Conservation (phyloP, 495 filamentous ascomycete genomes). For the Elaphomyces granulatus region DNA sequence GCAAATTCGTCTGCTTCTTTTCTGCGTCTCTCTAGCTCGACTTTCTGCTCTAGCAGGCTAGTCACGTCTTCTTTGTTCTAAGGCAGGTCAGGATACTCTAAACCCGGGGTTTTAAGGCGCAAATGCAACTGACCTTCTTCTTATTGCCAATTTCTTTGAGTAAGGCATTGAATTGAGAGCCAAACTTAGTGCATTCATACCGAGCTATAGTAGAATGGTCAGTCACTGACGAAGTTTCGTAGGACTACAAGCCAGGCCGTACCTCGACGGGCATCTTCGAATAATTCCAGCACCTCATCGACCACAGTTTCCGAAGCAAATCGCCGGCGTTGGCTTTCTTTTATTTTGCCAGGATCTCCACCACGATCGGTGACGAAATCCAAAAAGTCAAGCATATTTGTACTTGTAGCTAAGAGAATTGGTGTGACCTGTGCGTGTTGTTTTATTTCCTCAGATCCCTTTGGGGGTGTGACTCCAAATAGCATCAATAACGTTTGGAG, state of each 20-base stretch:
- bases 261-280: slow-evolving; percentile 75
- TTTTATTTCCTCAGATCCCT: not conserved
- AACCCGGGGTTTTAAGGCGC: not conserved
- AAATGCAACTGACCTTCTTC: slow-evolving; percentile 58
- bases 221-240: too few relatives aligned
- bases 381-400: slow-evolving; percentile 63
- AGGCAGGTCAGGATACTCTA: slow-evolving; percentile 1
- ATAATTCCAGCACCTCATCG: slow-evolving; percentile 79
- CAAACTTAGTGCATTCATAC: slow-evolving; percentile 67
- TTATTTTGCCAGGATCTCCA: slow-evolving; percentile 77
- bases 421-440: not conserved
- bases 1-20: slow-evolving; percentile 61
- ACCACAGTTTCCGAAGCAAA: slow-evolving; percentile 67
- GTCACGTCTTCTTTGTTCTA: slow-evolving; percentile 75
- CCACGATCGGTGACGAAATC: slow-evolving; percentile 78
- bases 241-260: too few relatives aligned
- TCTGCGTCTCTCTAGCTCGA: slow-evolving; percentile 61
- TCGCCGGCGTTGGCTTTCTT: slow-evolving; percentile 72
- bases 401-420: not conserved
- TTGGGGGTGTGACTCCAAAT: slow-evolving; percentile 1
- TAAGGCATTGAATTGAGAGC: slow-evolving; percentile 67
- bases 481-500: not conserved
- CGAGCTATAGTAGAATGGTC: slow-evolving; percentile 35
- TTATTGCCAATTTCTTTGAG: slow-evolving; percentile 83
- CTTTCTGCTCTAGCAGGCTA: slow-evolving; percentile 60